These are phyloP conservation scores for Ambrosia artemisiifolia DNA, from an alignment of 129 eudicot genomes.

Conservation along the genomic window DNA sequence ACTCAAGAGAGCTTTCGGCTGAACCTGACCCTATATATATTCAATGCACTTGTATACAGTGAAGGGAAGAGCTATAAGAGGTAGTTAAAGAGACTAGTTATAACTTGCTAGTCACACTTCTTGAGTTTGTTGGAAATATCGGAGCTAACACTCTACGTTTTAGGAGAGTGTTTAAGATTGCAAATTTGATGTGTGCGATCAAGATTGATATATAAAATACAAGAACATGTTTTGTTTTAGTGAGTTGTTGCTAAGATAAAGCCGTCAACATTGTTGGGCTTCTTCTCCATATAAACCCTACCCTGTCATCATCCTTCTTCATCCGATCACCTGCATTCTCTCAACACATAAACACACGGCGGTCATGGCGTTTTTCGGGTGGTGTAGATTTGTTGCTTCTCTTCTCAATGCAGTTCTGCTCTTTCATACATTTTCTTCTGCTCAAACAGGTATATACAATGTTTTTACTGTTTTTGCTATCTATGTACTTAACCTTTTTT, in stretches of 20 bases:
- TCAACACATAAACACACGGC: neutral
- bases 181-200: constrained; percentile 28
- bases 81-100: constrained; percentile 17
- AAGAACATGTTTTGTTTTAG: constrained; percentile 28
- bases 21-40: too few relatives aligned
- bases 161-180: constrained; percentile 8
- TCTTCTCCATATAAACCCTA: constrained; percentile 26
- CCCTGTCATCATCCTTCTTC: neutral
- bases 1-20: too few relatives aligned
- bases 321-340: neutral
- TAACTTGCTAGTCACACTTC: constrained; percentile 34
- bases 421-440: constrained; percentile 34
- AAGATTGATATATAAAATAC: constrained; percentile 13
- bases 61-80: neutral
- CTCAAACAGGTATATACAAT: constrained; percentile 30
- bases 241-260: constrained; percentile 17
- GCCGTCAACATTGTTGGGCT: constrained; percentile 37
- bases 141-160: constrained; percentile 31
- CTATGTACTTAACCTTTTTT: too few relatives aligned
- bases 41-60: constrained; percentile 3
- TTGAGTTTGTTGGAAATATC: constrained; percentile 36
- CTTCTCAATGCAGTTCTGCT: constrained; percentile 23
- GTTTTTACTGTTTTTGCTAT: neutral
- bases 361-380: constrained; percentile 31
- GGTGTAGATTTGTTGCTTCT: constrained; percentile 18